Percentiles rank a stretch among this genome's conserved stretches.
These are phyloP conservation scores for Pythium guiyangense DNA, from an alignment of 352 stramenopile species.

Conservation along the genomic window DNA sequence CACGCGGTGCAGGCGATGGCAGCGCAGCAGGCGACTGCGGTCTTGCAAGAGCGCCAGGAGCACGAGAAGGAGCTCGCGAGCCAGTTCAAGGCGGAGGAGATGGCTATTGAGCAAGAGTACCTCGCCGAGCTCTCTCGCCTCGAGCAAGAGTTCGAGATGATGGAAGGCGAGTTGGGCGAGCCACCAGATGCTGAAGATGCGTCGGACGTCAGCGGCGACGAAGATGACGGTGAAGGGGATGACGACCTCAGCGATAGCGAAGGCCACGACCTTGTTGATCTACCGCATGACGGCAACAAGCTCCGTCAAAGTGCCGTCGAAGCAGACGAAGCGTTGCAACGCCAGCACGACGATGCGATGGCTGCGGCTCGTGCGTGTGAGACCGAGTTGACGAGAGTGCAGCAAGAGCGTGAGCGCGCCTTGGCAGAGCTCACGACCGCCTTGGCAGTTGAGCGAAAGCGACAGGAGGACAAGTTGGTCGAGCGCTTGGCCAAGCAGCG, in stretches of 20 bases:
- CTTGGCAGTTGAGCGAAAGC: conserved; percentile 21
- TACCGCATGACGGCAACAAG: conserved; percentile 16
- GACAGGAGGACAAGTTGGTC: conserved; percentile 33
- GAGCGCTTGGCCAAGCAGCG: conserved; percentile 21
- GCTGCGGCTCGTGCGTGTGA: not conserved
- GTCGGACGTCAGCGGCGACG: not conserved
- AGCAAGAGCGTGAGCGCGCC: conserved; percentile 18
- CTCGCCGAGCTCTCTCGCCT: conserved; percentile 36
- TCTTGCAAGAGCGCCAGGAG: not conserved
- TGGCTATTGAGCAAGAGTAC: conserved; percentile 54
- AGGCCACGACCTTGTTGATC: conserved; percentile 20
- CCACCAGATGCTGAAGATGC: conserved; percentile 1
- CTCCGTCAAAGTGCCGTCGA: too few relatives aligned
- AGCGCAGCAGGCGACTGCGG: conserved; percentile 13
- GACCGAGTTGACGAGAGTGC: conserved; percentile 16
- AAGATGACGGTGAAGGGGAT: not conserved
- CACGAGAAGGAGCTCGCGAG: conserved; percentile 21
- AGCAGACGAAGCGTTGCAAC: not conserved
- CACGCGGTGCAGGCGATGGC: conserved; percentile 12
- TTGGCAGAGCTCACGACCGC: conserved; percentile 15
- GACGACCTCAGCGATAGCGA: not conserved
- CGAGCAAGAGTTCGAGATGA: conserved; percentile 47
- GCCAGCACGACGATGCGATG: not conserved
- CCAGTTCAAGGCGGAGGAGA: conserved; percentile 38
- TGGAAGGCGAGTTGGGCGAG: conserved; percentile 18